Base-by-base conservation (phyloP, 179 eudicot genomes). In the Silene coronaria region DNA sequence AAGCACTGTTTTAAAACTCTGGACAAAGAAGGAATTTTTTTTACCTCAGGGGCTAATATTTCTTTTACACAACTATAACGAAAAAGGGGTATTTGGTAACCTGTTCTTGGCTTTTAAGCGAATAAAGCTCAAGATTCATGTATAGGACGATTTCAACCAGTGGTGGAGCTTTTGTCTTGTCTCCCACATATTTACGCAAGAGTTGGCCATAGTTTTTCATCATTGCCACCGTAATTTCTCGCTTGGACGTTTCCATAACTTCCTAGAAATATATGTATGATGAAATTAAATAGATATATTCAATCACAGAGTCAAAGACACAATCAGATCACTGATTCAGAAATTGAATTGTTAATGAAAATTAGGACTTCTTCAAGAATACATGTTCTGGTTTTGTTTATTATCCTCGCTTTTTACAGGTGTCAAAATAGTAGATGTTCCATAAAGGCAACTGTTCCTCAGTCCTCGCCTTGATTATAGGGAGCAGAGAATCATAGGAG, bases 91-190 rank as follows among this genome's bases (percentile, higher is more conserved):
- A n/a, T 57, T 27, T 26, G 58, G 48, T 65, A 51, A 96, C 97
- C 97, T 96, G 96, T 80, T 93, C 99, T 74, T 96, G 96, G 71
- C 98, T 91, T 87, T 91, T 93, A 72, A 91, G 82, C 53, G 97
- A 93, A 85, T 96, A 96, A 74, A 93, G 91, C 79, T 96, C 98
- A 75, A 96, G 96, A 81, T 93, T 83, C 92, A 91, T 87, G 78
- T 88, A 83, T 73, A 77, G 75, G 76, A 87, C 79, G 70, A 91
- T 89, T 78, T 93, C 96, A 61, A 96, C 84, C 34, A 96, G 84
- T 0, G 93, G 84, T 24, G 97, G 88, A 66, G 92, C 89, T 86
- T 96, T 96, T 72, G 87, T 86, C 84, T 93, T 90, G 84, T 96
- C 99, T 77, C 89, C 87, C 82, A 91, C 76, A 78, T 82, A 96